Evolutionary conservation across 192 early-diverging fungal genomes (phyloP), one percentile per base, ranked within the genome.

Genomic region (Coemansia sp.): DNA sequence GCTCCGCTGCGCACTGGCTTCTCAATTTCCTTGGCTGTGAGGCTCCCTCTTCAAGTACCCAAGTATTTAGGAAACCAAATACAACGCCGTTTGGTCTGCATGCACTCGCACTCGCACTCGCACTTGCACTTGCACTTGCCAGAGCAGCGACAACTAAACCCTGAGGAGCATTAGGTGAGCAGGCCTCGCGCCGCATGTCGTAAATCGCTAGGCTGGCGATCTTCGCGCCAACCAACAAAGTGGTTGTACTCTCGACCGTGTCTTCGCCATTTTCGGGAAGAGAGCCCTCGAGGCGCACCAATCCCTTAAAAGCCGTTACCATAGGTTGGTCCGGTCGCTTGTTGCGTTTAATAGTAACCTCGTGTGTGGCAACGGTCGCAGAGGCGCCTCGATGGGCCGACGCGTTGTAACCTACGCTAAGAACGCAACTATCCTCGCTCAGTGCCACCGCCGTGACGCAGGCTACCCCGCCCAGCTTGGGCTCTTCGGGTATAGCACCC

Each of bases 381-480:
- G 40, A 37, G 6, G 63, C 8, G 36, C 63, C 39, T 4, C 31
- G 11, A 42, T 6, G 37, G 9, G 35, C 36, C 46, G 17, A 21
- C 9, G 64, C 27, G 42, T 62, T 66, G 42, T 81, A 68, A 11
- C 70, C 79, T 7, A 62, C 70, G 35, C 70, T 72, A 51, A 81
- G 35, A 9, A 62, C 40, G 19, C 72, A 17, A 24, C 62, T 67
- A 13, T 21, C 16, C 4, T 39, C 57, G 37, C 54, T 64, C 13
- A 73, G 21, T 6, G 36, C 37, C 10, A 29, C 48, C 8, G 70
- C 70, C 0, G 79, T 36, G 3, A 81, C 19, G 6, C 61, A 61
- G 3, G 60, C 27, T 17, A 66, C 68, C n/a, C 67, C 64, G 3
- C 79, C 74, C 13, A 72, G 54, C 24, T 10, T 42, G 4, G 63